These are phyloP conservation scores for Balamuthia mandrillaris DNA, from an alignment of 208 protist genomes.

Conservation along the genomic window DNA sequence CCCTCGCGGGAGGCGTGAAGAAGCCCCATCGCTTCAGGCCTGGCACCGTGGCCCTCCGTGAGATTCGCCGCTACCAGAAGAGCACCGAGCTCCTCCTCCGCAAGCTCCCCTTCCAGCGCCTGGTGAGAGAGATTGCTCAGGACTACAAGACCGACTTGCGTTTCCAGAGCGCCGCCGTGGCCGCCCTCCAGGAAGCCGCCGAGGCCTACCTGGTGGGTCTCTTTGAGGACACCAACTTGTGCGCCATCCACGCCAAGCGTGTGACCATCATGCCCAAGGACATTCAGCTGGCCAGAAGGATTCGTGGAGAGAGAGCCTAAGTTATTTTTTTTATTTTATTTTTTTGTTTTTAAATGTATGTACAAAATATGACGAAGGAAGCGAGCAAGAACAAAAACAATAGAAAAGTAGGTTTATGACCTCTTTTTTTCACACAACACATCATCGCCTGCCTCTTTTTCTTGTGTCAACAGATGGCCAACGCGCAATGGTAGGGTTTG, in stretches of 20 bases:
- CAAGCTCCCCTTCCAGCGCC: conserved; percentile 94
- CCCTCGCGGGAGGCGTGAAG: conserved; percentile 82
- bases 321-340: no score
- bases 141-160: conserved; percentile 83
- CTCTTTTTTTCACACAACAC: no score
- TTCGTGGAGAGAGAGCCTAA: conserved; percentile 86
- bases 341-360: no score
- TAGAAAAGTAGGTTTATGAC: no score
- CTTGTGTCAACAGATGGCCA: no score
- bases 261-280: conserved; percentile 97
- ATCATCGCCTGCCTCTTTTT: no score
- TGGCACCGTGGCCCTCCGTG: conserved; percentile 97
- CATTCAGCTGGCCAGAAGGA: conserved; percentile 92
- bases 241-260: conserved; percentile 95
- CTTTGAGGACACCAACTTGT: conserved; percentile 90
- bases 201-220: conserved; percentile 90
- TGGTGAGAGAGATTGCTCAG: conserved; percentile 97
- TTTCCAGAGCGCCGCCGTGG: conserved; percentile 78
- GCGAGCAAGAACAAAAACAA: no score
- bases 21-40: conserved; percentile 95
- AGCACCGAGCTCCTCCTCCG: conserved; percentile 96
- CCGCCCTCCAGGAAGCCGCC: conserved; percentile 92
- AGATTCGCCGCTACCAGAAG: conserved; percentile 98
- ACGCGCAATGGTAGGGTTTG: no score
- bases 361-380: no score